phyloP scores from a whole-genome alignment of 75 land plant genomes.

The Sequoiadendron giganteum region DNA sequence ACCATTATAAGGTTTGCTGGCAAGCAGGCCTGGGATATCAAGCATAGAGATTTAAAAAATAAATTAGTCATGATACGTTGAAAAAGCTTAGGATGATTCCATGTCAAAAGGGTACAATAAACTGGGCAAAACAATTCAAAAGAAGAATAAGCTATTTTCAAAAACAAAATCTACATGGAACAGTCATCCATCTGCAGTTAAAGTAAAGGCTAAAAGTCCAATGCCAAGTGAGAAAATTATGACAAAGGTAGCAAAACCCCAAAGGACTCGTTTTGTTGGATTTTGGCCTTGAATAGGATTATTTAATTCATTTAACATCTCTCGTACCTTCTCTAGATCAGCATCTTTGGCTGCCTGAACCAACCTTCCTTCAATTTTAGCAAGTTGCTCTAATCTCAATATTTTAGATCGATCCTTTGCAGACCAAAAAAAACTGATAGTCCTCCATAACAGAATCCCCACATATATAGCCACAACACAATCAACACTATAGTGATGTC shows the following conservation, averaged over 20 bases:
- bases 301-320: constrained; percentile 54
- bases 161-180: not conserved
- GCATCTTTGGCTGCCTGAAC: constrained; percentile 91
- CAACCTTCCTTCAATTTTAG: constrained; percentile 52
- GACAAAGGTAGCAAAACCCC: constrained; percentile 48
- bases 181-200: constrained; percentile 72
- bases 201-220: constrained; percentile 74
- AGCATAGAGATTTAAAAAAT: not conserved
- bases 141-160: constrained; percentile 7
- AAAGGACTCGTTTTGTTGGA: constrained; percentile 19
- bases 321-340: constrained; percentile 70
- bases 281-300: constrained; percentile 30
- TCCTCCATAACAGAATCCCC: constrained; percentile 83
- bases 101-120: not conserved
- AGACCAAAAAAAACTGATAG: constrained; percentile 75
- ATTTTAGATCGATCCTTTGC: constrained; percentile 32
- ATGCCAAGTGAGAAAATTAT: constrained; percentile 39
- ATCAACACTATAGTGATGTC: constrained; percentile 89
- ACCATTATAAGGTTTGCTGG: not conserved
- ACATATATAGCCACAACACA: constrained; percentile 81
- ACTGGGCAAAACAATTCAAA: not conserved
- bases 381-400: constrained; percentile 38
- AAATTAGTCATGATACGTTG: not conserved
- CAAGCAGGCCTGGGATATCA: not conserved
- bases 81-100: not conserved